Conservation (phyloP, 495 filamentous ascomycete genomes). For the Penicillium alfredii region DNA sequence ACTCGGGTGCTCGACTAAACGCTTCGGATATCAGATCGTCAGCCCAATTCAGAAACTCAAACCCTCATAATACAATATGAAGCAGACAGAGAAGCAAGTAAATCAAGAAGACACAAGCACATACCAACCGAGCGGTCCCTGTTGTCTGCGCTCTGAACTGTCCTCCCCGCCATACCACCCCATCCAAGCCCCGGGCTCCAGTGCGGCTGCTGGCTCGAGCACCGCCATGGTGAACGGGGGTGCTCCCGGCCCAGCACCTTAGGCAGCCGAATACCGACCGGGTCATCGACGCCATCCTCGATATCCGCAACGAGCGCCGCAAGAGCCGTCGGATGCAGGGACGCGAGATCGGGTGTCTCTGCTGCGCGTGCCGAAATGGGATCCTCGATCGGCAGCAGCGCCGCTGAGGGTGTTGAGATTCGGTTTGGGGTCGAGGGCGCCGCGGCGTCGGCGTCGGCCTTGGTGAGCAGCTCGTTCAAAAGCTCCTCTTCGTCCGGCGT, state of each 20-base stretch:
- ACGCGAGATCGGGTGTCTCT: conserved; percentile 5
- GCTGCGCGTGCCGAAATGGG: too few species aligned
- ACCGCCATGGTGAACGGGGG: conserved; percentile 31
- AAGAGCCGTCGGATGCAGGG: conserved; percentile 8
- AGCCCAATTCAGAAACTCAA: conserved; percentile 30
- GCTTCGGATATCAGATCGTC: conserved; percentile 52
- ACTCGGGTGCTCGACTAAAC: conserved; percentile 55
- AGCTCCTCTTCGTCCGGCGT: conserved; percentile 54
- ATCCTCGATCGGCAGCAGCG: too few species aligned
- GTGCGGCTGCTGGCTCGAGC: conserved; percentile 13
- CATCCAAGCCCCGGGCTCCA: conserved; percentile 4
- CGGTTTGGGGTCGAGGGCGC: conserved; percentile 12
- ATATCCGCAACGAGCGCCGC: conserved; percentile 25
- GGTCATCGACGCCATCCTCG: conserved; percentile 31
- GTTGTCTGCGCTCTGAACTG: conserved; percentile 29
- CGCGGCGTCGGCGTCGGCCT: conserved; percentile 28
- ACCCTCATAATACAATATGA: too few species aligned
- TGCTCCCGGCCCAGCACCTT: conserved; percentile 39
- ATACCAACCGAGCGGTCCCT: conserved; percentile 30
- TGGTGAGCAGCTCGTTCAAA: conserved; percentile 40
- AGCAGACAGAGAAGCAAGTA: too few species aligned
- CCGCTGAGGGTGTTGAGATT: too few species aligned
- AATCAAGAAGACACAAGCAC: conserved; percentile 1
- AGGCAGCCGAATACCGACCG: conserved; percentile 31
- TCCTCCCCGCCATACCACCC: conserved; percentile 6